Conservation (phyloP, 108 stramenopile species). For the Discostella stelligeroides region DNA sequence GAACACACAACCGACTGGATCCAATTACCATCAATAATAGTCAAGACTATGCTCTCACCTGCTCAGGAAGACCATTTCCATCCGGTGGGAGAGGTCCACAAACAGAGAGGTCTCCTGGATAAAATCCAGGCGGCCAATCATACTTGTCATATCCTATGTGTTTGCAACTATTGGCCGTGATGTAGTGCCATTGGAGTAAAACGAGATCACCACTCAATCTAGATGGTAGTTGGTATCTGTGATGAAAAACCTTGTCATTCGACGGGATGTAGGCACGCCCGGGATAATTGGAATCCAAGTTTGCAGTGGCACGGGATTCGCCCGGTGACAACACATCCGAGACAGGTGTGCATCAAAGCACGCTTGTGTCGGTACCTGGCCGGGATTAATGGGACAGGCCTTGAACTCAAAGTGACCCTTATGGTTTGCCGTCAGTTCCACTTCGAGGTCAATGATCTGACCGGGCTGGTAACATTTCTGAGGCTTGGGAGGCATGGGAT, state of each 20-base stretch:
- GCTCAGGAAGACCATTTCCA: constrained; percentile 36
- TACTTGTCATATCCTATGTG: constrained; percentile 22
- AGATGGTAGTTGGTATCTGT: constrained; percentile 6
- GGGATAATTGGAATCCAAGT: constrained; percentile 40
- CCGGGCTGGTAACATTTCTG: constrained; percentile 11
- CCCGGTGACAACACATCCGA: constrained; percentile 26
- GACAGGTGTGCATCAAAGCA: constrained; percentile 53
- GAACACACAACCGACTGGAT: too few relatives aligned
- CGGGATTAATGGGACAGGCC: constrained; percentile 46
- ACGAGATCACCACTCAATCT: constrained; percentile 52
- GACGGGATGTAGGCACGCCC: constrained; percentile 53
- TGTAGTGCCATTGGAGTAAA: constrained; percentile 70
- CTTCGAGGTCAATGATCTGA: constrained; percentile 2
- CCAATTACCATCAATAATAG: too few relatives aligned
- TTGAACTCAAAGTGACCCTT: constrained; percentile 53
- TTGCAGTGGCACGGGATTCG: constrained; percentile 23
- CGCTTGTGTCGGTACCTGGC: constrained; percentile 41
- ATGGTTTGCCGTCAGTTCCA: constrained; percentile 47
- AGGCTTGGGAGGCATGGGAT: background rate
- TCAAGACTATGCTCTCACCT: constrained; percentile 21
- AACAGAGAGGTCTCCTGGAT: background rate
- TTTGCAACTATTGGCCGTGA: constrained; percentile 60
- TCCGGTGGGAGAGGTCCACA: constrained; percentile 28
- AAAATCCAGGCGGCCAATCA: background rate
- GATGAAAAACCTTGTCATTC: background rate